A percentile compares a stretch with the other conserved stretches of the same genome.
Evolutionary conservation across 129 eudicot genomes (phyloP).

Genomic region (Escallonia herrerae): DNA sequence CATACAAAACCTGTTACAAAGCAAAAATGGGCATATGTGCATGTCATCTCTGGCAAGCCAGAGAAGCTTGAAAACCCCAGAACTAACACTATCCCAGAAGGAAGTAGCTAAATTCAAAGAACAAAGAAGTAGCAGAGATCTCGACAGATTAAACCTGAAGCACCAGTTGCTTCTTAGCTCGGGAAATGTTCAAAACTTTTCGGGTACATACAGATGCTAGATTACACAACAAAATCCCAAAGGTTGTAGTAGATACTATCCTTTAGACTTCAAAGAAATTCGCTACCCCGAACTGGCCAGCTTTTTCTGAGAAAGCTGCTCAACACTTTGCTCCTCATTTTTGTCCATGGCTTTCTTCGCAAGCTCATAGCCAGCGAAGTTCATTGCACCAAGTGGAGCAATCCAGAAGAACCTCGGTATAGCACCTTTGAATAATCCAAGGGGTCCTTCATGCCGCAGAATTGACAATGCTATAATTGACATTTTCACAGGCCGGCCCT

Average conservation of each 20-base stretch:
- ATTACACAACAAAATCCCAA: conserved; percentile 16
- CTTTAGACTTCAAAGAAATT: not conserved
- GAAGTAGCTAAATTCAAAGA: no score
- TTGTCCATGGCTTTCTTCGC: conserved; percentile 76
- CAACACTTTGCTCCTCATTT: conserved; percentile 39
- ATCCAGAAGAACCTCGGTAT: conserved; percentile 96
- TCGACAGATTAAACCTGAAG: conserved; percentile 26
- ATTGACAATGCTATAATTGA: conserved; percentile 68
- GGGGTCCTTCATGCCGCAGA: conserved; percentile 82
- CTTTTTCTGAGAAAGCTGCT: not conserved
- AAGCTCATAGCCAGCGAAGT: conserved; percentile 97
- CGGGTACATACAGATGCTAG: conserved; percentile 26
- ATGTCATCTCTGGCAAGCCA: no score
- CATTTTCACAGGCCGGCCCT: conserved; percentile 61
- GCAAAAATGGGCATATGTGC: no score
- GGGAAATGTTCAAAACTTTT: conserved; percentile 42
- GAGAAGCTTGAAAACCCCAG: no score
- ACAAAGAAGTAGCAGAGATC: not conserved
- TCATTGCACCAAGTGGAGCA: conserved; percentile 99
- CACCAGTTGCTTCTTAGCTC: conserved; percentile 19
- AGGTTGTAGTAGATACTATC: not conserved
- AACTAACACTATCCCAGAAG: no score
- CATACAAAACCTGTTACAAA: no score
- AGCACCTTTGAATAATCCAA: conserved; percentile 93
- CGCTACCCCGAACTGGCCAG: conserved; percentile 8